Evolutionary conservation across 352 stramenopile genomes (phyloP), one percentile per base, ranked within the genome.

Genomic region (Pythium aquatile): DNA sequence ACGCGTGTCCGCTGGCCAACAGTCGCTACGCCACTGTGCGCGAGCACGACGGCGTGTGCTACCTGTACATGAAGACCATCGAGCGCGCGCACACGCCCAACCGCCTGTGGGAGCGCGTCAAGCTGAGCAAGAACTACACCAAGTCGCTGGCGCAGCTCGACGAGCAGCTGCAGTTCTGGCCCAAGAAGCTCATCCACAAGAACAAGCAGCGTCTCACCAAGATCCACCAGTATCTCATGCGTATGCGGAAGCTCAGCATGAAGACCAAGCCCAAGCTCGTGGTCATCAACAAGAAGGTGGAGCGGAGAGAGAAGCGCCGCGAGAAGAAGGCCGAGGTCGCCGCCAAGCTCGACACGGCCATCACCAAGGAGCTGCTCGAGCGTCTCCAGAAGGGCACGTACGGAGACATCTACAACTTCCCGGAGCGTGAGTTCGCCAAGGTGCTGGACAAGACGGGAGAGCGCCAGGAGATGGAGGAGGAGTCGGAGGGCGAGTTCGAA

Each of bases 371-470:
- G 83, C 84, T 99, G 62, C 86, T 99, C 29, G 94, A 99, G 75
- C 88, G 97, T 42, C 78, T 99, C 63, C 78, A 98, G 66, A 97
- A 98, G 72, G 97, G 96, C 69, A 99, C 96, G 6, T 99, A 99
- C 81, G 97, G 97, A 61, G 97, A 99, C 84, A 99, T 99, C 81
- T 99, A 99, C 85, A 99, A 99, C 79, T 99, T 99, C 80, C 96
- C 96, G 48, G 90, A 98, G 78, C 85, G 77, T 68, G 78, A 96
- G 68, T 97, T 97, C 72, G 82, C 88, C 61, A 93, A 94, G 44
- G 84, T 95, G 55, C 69, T 96, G 33, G 84, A 91, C 47, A 76
- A 85, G 70, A 81, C 87, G 55, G 81, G 83, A 61, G 82, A 91
- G 63, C 91, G 87, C 72, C 83, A 98, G 62, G 92, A 96, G 28